These are phyloP conservation scores for Nigrospora sphaerica DNA, from an alignment of 2,329 filamentous ascomycete species.

Conservation along the genomic window DNA sequence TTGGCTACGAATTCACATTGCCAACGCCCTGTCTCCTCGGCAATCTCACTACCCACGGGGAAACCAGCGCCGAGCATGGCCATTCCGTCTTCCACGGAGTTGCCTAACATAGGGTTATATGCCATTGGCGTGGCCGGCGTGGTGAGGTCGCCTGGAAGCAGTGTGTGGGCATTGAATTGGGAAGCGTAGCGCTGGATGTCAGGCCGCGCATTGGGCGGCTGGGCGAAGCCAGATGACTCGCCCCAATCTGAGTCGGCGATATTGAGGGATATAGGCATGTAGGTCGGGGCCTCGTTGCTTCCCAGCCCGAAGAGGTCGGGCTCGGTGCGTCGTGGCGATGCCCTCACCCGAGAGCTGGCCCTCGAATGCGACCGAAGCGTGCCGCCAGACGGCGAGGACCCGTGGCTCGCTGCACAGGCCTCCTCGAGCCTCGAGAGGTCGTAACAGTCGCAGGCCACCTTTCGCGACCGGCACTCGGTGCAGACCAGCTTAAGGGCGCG, in stretches of 20 bases:
- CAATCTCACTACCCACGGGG: slow-evolving; percentile 3
- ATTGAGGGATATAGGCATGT: background rate
- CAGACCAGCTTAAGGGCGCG: slow-evolving; percentile 20
- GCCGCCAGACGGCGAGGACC: background rate
- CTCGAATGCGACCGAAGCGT: background rate
- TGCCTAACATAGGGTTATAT: no score
- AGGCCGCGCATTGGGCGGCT: background rate
- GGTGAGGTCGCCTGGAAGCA: no score
- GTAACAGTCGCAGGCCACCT: slow-evolving; percentile 20
- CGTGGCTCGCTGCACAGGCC: slow-evolving; percentile 7
- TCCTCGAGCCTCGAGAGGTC: slow-evolving; percentile 20
- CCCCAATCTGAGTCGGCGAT: background rate
- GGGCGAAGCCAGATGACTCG: background rate
- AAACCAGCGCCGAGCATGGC: background rate
- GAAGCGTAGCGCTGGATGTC: no score
- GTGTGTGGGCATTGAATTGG: no score
- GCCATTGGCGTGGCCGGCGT: no score
- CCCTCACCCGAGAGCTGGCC: background rate
- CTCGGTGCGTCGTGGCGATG: background rate
- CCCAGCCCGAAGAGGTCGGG: no score
- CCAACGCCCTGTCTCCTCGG: slow-evolving; percentile 5
- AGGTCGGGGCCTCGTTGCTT: background rate
- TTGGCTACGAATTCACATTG: slow-evolving; percentile 14
- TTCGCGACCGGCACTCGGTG: slow-evolving; percentile 14
- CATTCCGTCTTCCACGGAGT: no score